A percentile compares a stretch with the other conserved stretches of the same genome.
phyloP scores from a whole-genome alignment of 1,139 yeast species.

The Pneumocystis canis region DNA sequence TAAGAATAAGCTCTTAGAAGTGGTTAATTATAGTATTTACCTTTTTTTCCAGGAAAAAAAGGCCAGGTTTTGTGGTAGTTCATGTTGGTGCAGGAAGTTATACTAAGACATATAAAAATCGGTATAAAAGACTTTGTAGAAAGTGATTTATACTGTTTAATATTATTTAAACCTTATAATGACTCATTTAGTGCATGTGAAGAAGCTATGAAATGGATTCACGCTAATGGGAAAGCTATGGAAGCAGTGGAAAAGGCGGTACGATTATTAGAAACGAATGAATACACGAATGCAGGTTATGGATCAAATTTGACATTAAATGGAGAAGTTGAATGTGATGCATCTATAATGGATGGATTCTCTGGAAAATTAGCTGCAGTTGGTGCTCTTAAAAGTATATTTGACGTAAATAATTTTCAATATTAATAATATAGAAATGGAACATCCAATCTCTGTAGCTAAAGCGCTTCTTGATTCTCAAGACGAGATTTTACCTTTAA shows the following conservation, averaged over 20 bases:
- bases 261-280: slow-evolving; percentile 31
- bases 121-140: slow-evolving; percentile 17
- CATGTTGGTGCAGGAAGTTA: slow-evolving; percentile 28
- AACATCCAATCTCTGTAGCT: slow-evolving; percentile 23
- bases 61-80: slow-evolving; percentile 18
- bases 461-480: slow-evolving; percentile 16
- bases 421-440: slow-evolving; percentile 15
- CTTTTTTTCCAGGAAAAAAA: neutral
- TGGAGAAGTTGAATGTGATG: slow-evolving; percentile 43
- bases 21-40: too few relatives aligned
- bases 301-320: slow-evolving; percentile 38
- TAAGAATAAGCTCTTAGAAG: neutral
- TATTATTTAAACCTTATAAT: neutral
- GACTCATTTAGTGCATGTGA: slow-evolving; percentile 15
- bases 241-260: slow-evolving; percentile 19
- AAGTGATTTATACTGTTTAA: slow-evolving; percentile 5
- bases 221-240: slow-evolving; percentile 13
- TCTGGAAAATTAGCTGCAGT: slow-evolving; percentile 20
- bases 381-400: slow-evolving; percentile 16
- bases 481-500: slow-evolving; percentile 15
- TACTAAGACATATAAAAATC: slow-evolving; percentile 12
- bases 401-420: neutral
- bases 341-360: slow-evolving; percentile 22
- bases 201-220: slow-evolving; percentile 18
- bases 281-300: slow-evolving; percentile 41